phyloP scores from a whole-genome alignment of 352 stramenopile species.

The Pythium periplocum region DNA sequence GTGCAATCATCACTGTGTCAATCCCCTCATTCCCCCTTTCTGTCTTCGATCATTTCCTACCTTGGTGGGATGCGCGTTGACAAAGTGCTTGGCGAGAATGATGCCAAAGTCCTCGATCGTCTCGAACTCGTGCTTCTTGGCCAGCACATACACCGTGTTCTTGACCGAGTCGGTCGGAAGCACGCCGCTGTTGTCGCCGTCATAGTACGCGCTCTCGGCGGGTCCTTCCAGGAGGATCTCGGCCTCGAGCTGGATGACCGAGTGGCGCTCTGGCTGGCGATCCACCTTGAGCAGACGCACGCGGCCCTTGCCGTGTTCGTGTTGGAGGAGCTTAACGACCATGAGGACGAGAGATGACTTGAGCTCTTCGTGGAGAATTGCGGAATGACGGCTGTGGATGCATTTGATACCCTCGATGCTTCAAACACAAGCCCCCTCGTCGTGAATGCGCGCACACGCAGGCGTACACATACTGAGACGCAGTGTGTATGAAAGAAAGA shows the following conservation, averaged over 20 bases:
- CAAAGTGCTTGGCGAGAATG: conserved; percentile 85
- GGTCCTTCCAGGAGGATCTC: conserved; percentile 81
- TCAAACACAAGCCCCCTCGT: too few relatives aligned
- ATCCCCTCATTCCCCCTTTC: too few relatives aligned
- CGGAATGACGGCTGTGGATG: conserved; percentile 4
- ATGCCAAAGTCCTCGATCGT: conserved; percentile 86
- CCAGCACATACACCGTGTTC: conserved; percentile 87
- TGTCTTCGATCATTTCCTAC: conserved; percentile 20
- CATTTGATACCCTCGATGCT: too few relatives aligned
- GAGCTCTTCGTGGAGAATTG: background rate
- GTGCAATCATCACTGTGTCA: conserved; percentile 1
- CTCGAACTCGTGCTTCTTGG: conserved; percentile 84
- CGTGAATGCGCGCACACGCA: too few relatives aligned
- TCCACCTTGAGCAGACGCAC: conserved; percentile 86
- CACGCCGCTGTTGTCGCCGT: conserved; percentile 80
- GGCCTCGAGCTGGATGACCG: conserved; percentile 75
- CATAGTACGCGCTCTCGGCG: conserved; percentile 72
- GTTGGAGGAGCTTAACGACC: conserved; percentile 62
- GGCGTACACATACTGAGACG: too few relatives aligned
- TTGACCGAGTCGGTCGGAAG: conserved; percentile 89
- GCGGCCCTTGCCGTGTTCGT: conserved; percentile 85
- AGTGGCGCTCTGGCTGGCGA: conserved; percentile 66
- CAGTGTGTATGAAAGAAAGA: background rate
- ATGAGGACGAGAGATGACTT: conserved; percentile 38
- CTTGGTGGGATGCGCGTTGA: conserved; percentile 70